Percentiles rank a stretch among this genome's conserved stretches.
Evolutionary conservation across 345 rosid species (phyloP).

Genomic region (Trapa incisa): DNA sequence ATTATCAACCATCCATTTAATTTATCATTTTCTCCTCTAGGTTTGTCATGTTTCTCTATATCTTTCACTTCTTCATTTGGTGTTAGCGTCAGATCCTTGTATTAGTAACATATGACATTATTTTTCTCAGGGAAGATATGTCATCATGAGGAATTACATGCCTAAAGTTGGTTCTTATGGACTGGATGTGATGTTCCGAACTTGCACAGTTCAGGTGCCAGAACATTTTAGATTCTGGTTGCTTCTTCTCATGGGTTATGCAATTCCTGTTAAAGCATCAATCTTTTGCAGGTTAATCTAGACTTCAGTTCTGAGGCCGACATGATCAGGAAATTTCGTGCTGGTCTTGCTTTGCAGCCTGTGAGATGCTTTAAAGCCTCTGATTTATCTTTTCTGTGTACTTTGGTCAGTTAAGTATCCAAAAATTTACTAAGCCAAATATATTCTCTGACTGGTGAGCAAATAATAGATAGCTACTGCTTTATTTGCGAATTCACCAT

Average conservation of each 20-base stretch:
- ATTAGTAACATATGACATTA: slow-evolving; percentile 14
- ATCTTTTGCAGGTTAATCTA: slow-evolving; percentile 63
- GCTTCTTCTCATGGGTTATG: not conserved
- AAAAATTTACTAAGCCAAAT: not conserved
- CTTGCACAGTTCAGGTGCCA: slow-evolving; percentile 95
- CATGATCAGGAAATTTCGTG: slow-evolving; percentile 94
- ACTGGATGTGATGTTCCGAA: slow-evolving; percentile 96
- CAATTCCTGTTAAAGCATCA: not conserved
- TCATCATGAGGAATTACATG: slow-evolving; percentile 96
- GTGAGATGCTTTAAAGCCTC: slow-evolving; percentile 29
- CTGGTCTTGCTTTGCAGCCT: slow-evolving; percentile 95
- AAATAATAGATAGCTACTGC: slow-evolving; percentile 91
- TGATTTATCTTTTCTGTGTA: not conserved
- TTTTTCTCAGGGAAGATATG: slow-evolving; percentile 82
- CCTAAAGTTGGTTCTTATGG: slow-evolving; percentile 94
- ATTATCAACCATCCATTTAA: not conserved
- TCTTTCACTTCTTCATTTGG: slow-evolving; percentile 5
- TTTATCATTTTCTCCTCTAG: not conserved
- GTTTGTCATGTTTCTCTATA: not conserved
- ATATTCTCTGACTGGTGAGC: slow-evolving; percentile 14
- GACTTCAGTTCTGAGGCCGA: slow-evolving; percentile 93
- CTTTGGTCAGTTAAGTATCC: not conserved
- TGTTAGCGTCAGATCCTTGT: slow-evolving; percentile 3
- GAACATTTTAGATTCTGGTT: slow-evolving; percentile 8
- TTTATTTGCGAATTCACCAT: slow-evolving; percentile 95